Percentiles rank a stretch among this genome's conserved stretches.
These are phyloP conservation scores for Mycena citricolor DNA, from an alignment of 1,284 basidiomycete genomes.

Conservation along the genomic window DNA sequence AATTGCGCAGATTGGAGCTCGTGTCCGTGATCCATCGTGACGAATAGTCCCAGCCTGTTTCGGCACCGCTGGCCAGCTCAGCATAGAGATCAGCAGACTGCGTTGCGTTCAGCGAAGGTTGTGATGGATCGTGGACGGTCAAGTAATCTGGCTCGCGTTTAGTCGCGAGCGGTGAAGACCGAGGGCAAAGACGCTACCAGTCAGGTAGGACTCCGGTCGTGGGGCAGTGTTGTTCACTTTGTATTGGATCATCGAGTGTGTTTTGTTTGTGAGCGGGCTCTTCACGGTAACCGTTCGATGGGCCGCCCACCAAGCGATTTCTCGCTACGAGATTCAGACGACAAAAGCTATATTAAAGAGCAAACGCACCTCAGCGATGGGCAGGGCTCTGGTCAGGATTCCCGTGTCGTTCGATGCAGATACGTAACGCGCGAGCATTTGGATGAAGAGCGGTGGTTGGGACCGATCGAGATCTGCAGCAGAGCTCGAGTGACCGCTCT, in stretches of 20 bases:
- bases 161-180: too few relatives aligned
- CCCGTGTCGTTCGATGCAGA: constrained; percentile 38
- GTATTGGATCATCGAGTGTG: constrained; percentile 70
- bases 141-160: constrained; percentile 82
- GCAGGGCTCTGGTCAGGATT: constrained; percentile 46
- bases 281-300: constrained; percentile 76
- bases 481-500: neutral
- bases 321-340: constrained; percentile 59
- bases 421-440: constrained; percentile 48
- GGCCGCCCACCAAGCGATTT: constrained; percentile 79
- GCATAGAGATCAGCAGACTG: constrained; percentile 74
- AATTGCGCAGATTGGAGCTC: constrained; percentile 63
- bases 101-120: constrained; percentile 55
- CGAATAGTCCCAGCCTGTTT: constrained; percentile 66
- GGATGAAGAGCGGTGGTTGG: constrained; percentile 63
- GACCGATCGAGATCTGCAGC: constrained; percentile 77
- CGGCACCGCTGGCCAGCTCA: constrained; percentile 87
- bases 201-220: constrained; percentile 80
- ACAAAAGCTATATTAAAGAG: too few relatives aligned
- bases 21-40: constrained; percentile 42
- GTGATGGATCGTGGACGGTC: constrained; percentile 64
- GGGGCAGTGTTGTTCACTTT: constrained; percentile 82
- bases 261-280: constrained; percentile 71
- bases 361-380: constrained; percentile 45
- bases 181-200: constrained; percentile 42